A percentile compares a stretch with the other conserved stretches of the same genome.
phyloP scores from a whole-genome alignment of 352 stramenopile species.

The Pythium rhizo-oryzae region DNA sequence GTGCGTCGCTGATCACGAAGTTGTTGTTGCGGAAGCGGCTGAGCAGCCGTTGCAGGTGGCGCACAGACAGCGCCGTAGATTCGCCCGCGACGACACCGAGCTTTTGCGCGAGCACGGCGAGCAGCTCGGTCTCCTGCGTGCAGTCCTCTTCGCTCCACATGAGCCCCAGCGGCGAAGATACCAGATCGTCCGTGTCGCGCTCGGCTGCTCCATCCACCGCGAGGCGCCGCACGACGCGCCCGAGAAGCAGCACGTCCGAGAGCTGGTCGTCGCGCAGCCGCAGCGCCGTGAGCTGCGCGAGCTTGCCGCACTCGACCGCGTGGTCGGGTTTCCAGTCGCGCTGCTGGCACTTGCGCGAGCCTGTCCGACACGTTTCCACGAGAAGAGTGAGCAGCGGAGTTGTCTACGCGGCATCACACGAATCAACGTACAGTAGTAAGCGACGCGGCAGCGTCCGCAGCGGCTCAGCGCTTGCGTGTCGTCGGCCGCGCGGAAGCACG shows the following conservation, averaged over 20 bases:
- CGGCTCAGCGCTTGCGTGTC: constrained; percentile 36
- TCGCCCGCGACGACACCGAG: constrained; percentile 51
- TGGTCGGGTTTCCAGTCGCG: constrained; percentile 68
- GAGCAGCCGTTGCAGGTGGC: constrained; percentile 54
- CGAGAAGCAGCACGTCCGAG: constrained; percentile 60
- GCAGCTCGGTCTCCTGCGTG: constrained; percentile 49
- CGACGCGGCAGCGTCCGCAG: constrained; percentile 56
- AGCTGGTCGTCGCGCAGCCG: constrained; percentile 41
- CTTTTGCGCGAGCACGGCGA: constrained; percentile 52
- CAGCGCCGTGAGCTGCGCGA: constrained; percentile 47
- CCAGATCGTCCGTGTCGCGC: background rate
- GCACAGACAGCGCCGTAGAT: background rate
- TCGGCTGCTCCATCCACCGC: no score
- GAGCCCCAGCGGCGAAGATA: constrained; percentile 33
- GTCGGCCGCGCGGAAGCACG: constrained; percentile 47
- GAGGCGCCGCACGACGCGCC: constrained; percentile 44
- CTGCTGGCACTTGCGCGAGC: constrained; percentile 63
- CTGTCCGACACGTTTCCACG: constrained; percentile 20
- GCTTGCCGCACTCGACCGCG: constrained; percentile 53
- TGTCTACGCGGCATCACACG: background rate
- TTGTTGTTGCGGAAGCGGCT: constrained; percentile 82
- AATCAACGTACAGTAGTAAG: constrained; percentile 60
- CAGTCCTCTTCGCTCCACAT: constrained; percentile 65
- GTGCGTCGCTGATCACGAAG: constrained; percentile 72
- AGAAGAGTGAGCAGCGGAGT: background rate